These are phyloP conservation scores for Trametes coccinea DNA, from an alignment of 768 basidiomycete genomes.

Conservation along the genomic window DNA sequence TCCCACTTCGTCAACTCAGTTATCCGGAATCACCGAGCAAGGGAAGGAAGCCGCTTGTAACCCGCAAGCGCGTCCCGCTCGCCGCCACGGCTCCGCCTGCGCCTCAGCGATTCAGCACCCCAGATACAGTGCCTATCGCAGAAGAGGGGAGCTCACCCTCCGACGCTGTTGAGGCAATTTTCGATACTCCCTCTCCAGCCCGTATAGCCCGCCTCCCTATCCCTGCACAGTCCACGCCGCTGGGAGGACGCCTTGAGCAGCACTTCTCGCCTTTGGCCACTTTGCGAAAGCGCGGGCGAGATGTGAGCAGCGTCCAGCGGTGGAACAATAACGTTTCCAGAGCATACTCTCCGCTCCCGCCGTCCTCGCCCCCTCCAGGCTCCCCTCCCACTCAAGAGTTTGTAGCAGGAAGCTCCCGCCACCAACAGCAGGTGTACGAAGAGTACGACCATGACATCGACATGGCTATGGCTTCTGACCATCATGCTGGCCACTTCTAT, in stretches of 20 bases:
- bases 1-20: conserved; percentile 1
- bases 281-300: conserved; percentile 4
- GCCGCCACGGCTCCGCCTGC: not conserved
- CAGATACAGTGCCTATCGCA: conserved; percentile 7
- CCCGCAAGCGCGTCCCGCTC: not conserved
- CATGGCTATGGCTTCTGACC: conserved; percentile 14
- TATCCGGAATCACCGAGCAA: conserved; percentile 3
- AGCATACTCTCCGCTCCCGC: conserved; percentile 29
- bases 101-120: conserved; percentile 6
- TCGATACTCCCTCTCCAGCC: conserved; percentile 58
- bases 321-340: conserved; percentile 15
- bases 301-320: conserved; percentile 9
- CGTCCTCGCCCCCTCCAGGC: conserved; percentile 27
- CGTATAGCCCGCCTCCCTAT: conserved; percentile 63
- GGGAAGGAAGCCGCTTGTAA: not conserved
- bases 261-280: conserved; percentile 7
- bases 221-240: conserved; percentile 17
- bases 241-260: conserved; percentile 7
- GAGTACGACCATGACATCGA: conserved; percentile 13
- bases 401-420: not conserved
- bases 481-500: not conserved
- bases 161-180: conserved; percentile 7
- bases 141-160: conserved; percentile 13
- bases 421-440: not conserved
- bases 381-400: conserved; percentile 14